These are phyloP conservation scores for Scalesia atractyloides DNA, from an alignment of 129 eudicot genomes.

Conservation along the genomic window DNA sequence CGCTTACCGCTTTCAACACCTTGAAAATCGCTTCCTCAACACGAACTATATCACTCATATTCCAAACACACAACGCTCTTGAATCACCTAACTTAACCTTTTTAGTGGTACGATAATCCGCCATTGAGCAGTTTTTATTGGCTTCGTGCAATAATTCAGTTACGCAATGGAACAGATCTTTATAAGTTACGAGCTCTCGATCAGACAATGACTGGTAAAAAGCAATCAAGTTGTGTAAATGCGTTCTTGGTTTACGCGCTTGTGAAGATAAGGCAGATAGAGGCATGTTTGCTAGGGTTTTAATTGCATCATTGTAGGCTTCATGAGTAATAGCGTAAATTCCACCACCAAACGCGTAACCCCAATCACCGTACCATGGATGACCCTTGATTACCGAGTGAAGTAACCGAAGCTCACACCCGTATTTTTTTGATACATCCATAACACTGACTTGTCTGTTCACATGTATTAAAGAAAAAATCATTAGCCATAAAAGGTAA, in stretches of 20 bases:
- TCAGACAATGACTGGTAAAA: slow-evolving; percentile 79
- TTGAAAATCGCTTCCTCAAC: slow-evolving; percentile 88
- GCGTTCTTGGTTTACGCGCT: slow-evolving; percentile 72
- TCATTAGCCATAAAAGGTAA: not conserved
- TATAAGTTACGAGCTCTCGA: slow-evolving; percentile 51
- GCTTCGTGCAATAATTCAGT: slow-evolving; percentile 59
- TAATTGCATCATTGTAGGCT: slow-evolving; percentile 56
- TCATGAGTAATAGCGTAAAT: slow-evolving; percentile 76
- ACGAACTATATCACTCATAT: slow-evolving; percentile 47
- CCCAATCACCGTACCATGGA: slow-evolving; percentile 98
- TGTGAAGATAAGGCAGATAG: slow-evolving; percentile 56
- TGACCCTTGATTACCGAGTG: slow-evolving; percentile 72
- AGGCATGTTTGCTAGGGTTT: slow-evolving; percentile 61
- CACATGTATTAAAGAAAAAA: not conserved
- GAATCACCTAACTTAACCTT: slow-evolving; percentile 49
- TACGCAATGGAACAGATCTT: slow-evolving; percentile 66
- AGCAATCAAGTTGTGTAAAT: slow-evolving; percentile 65
- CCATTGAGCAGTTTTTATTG: slow-evolving; percentile 29
- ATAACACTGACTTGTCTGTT: slow-evolving; percentile 84
- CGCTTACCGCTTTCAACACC: slow-evolving; percentile 73
- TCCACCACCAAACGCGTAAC: slow-evolving; percentile 86
- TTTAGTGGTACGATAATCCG: slow-evolving; percentile 39
- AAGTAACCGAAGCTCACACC: slow-evolving; percentile 77
- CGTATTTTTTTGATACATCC: slow-evolving; percentile 92
- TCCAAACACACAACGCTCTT: slow-evolving; percentile 63